Base-by-base conservation (phyloP, 1,139 yeast genomes). In the Magnusiomyces suaveolens region DNA sequence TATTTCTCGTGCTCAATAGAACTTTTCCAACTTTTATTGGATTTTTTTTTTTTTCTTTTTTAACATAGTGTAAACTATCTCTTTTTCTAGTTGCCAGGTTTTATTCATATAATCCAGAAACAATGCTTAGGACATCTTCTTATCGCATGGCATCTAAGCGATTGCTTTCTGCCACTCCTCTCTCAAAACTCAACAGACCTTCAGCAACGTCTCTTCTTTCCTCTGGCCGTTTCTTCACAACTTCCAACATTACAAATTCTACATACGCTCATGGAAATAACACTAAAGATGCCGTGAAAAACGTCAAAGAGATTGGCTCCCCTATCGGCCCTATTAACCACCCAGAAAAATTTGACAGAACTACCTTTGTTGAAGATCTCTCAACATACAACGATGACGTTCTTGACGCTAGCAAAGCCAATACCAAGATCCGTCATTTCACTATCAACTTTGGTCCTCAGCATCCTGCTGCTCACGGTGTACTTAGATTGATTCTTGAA, bases 391-490 rank as follows among this genome's bases (percentile, higher is more conserved):
- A 60, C 50, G 62, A 61, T 52, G 63, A 62, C 55, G 60, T 56
- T 38, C 47, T 60, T 43, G 63, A 64, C 47, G 59, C 65, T 50
- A 57, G 59, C 54, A 59, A 60, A 52, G 56, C 62, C 58, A 67
- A 68, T 59, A 62, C 66, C 54, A 84, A 85, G 68, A 82, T 87
- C 66, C 81, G 95, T 71, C 95, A 87, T 69, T 87, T 87, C 74
- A 87, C 95, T 53, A 82, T 87, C 69, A 87, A 87, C 73, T 87
- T 87, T 67, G 96, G 95, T 44, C 95, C 96, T 48, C 96, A 87
- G 73, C 96, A 87, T 75, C 96, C 96, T 36, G 96, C 96, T 59
- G 95, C 95, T 50, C 96, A 87, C 74, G 96, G 96, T 61, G 96
- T 87, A 73, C 77, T 87, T 75, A 80, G 96, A 68, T 77, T 87